Evolutionary conservation across 805 yeast species (phyloP), one percentile per base, ranked within the genome.

Genomic region (Candida nonsorbophila): DNA sequence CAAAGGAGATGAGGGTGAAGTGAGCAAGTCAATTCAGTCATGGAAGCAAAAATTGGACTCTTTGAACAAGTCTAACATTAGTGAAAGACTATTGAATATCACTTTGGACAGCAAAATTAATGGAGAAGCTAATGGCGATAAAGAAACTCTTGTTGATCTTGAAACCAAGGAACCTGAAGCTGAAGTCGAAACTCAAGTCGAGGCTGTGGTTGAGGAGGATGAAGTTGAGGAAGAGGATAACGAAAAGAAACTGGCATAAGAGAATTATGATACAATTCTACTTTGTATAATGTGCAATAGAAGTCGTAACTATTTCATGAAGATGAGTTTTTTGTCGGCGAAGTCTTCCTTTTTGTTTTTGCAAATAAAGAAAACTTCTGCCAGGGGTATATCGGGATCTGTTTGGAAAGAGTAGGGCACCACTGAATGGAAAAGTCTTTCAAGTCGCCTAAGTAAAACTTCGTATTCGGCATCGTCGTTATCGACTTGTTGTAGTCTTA

Each of bases 21-120:
- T 78, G 16, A 52, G 62, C 17, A 53, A 59, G 14, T 54, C 72
- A 14, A 74, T 84, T 20, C 58, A 61, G 8, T 52, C 60, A 33
- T 90, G 98, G 97, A 84, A 83, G 55, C 54, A 64, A 10, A 53
- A 66, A 24, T 66, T 90, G 34, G 47, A 30, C 2, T 47, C 56
- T 9, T 55, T 61, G 21, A 83, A 80, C 22, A 77, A 82, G 43
- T 50, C 52, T 1, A 59, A 66, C 29, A 62, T 84, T 26, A 79
- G 88, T 30, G 77, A 72, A 7, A 72, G 90, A 55, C 62, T 88
- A 31, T 3, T 18, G 12, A 9, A 21, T 23, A 17, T 32, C 28
- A 18, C 19, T 29, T 7, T 25, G 31, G 19, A 20, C 15, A 16
- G n/a, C n/a, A n/a, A n/a, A n/a, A n/a, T n/a, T n/a, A n/a, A n/a